A percentile compares a stretch with the other conserved stretches of the same genome.
Conservation (phyloP, 2,329 filamentous ascomycete genomes). For the Nemania sp. region DNA sequence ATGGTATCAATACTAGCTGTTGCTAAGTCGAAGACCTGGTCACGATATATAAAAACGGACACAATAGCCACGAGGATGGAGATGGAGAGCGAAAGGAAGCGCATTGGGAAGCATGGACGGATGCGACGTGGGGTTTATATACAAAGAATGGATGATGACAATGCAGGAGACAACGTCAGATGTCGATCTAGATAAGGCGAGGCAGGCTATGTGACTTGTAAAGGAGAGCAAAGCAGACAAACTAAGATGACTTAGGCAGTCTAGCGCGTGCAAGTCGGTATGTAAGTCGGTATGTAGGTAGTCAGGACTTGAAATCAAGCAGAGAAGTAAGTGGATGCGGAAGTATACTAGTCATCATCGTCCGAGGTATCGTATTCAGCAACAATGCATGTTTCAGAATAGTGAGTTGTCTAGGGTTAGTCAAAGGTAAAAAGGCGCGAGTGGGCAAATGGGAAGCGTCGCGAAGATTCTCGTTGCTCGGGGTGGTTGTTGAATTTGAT, state of each 20-base stretch:
- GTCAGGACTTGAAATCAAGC: background rate
- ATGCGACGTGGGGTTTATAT: conserved; percentile 38
- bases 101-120: conserved; percentile 51
- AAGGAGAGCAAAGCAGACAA: background rate
- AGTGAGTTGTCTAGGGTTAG: conserved; percentile 5
- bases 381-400: conserved; percentile 20
- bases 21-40: conserved; percentile 49
- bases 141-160: conserved; percentile 3
- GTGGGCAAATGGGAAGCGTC: conserved; percentile 11
- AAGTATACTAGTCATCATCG: conserved; percentile 16
- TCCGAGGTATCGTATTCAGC: conserved; percentile 13
- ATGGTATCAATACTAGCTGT: conserved; percentile 43
- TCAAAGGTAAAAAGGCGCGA: background rate
- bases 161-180: conserved; percentile 11
- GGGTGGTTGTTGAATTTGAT: conserved; percentile 21
- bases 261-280: too few species aligned
- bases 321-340: conserved; percentile 6
- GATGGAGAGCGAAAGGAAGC: conserved; percentile 53
- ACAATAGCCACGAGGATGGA: conserved; percentile 55
- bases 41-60: conserved; percentile 52
- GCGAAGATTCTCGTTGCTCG: conserved; percentile 26
- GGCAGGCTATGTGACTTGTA: background rate
- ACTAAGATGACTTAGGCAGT: background rate
- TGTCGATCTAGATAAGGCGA: conserved; percentile 21
- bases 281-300: too few species aligned